Evolutionary conservation across 306 rosid species (phyloP).

Genomic region (Rubus parviflorus): DNA sequence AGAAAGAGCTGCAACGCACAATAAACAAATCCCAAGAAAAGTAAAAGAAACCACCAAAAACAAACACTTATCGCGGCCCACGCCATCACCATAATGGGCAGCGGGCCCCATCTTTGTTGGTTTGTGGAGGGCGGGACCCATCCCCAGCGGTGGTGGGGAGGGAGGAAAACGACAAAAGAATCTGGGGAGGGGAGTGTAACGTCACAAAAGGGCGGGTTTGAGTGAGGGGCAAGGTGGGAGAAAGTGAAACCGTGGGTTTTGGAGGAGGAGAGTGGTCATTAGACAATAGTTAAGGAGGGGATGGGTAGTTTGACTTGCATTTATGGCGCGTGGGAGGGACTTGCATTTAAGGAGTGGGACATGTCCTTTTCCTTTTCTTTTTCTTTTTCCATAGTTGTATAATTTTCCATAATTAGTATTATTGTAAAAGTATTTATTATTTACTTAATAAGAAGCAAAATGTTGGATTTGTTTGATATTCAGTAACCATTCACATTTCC

Average conservation of each 20-base stretch:
- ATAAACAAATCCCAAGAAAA: slow-evolving; percentile 32
- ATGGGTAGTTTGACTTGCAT: slow-evolving; percentile 14
- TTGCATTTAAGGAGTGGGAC: neutral
- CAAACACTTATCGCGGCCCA: slow-evolving; percentile 10
- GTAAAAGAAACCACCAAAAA: neutral
- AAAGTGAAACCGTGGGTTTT: slow-evolving; percentile 59
- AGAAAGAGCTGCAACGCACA: slow-evolving; percentile 18
- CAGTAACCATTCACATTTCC: too few relatives aligned
- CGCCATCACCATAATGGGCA: slow-evolving; percentile 31
- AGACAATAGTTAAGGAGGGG: neutral
- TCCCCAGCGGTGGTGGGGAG: slow-evolving; percentile 7
- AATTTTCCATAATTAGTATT: neutral
- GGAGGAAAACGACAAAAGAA: slow-evolving; percentile 59
- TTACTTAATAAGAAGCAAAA: neutral
- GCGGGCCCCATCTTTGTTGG: slow-evolving; percentile 31
- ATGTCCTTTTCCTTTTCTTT: neutral
- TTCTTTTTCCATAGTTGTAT: neutral
- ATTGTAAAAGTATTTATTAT: neutral
- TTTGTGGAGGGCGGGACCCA: slow-evolving; percentile 30
- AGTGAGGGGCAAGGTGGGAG: slow-evolving; percentile 51
- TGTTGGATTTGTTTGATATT: too few relatives aligned
- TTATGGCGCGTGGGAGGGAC: slow-evolving; percentile 33
- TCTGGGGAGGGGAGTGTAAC: slow-evolving; percentile 35
- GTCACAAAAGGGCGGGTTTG: slow-evolving; percentile 8
- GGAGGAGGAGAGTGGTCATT: neutral